Base-by-base conservation (phyloP, 768 basidiomycete genomes). In the Russula sp. region DNA sequence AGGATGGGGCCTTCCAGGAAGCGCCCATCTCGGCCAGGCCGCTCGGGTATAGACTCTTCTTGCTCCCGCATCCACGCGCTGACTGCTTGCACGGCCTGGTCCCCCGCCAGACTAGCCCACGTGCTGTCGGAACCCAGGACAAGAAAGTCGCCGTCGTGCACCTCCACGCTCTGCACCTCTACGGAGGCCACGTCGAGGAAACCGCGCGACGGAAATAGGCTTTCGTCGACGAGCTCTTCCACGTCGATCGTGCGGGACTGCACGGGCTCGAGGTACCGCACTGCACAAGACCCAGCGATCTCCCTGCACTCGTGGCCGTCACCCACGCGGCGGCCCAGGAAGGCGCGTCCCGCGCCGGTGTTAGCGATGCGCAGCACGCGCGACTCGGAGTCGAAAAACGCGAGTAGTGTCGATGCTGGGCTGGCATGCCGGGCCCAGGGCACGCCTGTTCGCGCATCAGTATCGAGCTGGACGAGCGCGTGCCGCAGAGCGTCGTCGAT, bases 61-160 rank as follows among this genome's bases (percentile, higher is more conserved):
- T 40, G 62, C 22, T 63, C 62, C 37, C 37, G 44, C 16, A 63
- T 63, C 62, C 62, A 63, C 6, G 34, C 27, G n/a, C 51, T 48
- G 11, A 63, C 57, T 11, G 57, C 44, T n/a, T 47, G 57, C 10
- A 59, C 57, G 0, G 62, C 62, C n/a, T 54, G 45, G 9, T 58
- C 16, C 1, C 62, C 57, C 45, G 34, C 35, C 37, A 59, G 34
- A 42, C 31, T 10, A 1, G n/a, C 7, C 56, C 62, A 63, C 3
- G 55, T 49, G 11, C 13, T 18, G 31, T 48, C 18, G 7, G 62
- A 53, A 1, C 62, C 52, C 18, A 63, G 45, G n/a, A 63, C 52
- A 20, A 59, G 57, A 40, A 63, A 58, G 32, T 63, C 57, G 10
- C 62, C 57, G 22, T 58, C 31, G 51, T 45, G 47, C n/a, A 63